Evolutionary conservation across 192 early-diverging fungal species (phyloP).

Genomic region (Gigaspora rosea): DNA sequence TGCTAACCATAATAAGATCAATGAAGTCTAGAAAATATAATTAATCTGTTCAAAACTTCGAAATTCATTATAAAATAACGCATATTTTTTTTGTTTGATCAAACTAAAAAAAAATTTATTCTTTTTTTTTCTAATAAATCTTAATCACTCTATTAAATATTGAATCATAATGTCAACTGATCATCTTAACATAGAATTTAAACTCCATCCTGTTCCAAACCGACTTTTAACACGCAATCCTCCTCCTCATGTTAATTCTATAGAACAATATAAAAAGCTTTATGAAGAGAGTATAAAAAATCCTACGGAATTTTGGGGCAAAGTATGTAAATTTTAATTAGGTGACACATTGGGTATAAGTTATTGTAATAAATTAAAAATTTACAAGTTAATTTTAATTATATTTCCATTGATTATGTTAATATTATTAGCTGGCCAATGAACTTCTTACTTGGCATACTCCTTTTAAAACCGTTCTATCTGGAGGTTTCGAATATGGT

Average conservation of each 20-base stretch:
- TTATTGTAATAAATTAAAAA: neutral
- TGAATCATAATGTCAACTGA: constrained; percentile 19
- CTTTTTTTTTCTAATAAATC: no score
- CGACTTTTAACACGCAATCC: constrained; percentile 57
- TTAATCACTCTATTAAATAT: no score
- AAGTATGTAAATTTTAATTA: constrained; percentile 48
- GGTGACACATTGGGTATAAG: neutral
- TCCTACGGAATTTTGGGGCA: constrained; percentile 39
- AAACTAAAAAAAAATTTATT: no score
- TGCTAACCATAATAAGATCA: no score
- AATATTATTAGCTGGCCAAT: constrained; percentile 58
- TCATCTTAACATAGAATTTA: constrained; percentile 24
- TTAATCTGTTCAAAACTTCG: no score
- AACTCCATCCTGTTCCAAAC: constrained; percentile 57
- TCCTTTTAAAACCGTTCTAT: constrained; percentile 71
- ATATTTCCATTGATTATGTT: no score
- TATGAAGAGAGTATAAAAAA: constrained; percentile 80
- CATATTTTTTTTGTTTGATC: no score
- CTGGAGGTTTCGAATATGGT: constrained; percentile 79
- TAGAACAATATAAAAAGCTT: constrained; percentile 79
- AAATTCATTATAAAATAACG: no score
- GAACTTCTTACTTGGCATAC: constrained; percentile 81
- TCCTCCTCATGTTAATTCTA: constrained; percentile 69
- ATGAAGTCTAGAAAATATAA: no score
- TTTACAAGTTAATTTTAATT: no score